A percentile compares a stretch with the other conserved stretches of the same genome.
Evolutionary conservation across 1,284 basidiomycete species (phyloP).

Genomic region (Xerocomus nothofagi): DNA sequence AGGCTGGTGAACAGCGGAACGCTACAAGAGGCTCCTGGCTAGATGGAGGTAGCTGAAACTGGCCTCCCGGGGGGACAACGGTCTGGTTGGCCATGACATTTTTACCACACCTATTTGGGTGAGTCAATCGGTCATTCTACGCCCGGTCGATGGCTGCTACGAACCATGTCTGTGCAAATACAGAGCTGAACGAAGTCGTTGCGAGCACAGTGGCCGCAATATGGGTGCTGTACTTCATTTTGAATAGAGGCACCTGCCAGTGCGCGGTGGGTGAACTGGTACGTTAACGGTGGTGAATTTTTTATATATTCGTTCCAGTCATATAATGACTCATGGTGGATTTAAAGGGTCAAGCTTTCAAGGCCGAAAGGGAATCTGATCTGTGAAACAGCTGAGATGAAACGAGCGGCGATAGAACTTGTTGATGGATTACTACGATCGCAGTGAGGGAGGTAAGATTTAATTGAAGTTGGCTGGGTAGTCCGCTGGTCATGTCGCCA

Average conservation of each 20-base stretch:
- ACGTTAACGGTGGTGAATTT: neutral
- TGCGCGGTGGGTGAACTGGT: too few relatives aligned
- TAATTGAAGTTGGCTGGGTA: too few relatives aligned
- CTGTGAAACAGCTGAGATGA: too few relatives aligned
- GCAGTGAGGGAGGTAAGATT: too few relatives aligned
- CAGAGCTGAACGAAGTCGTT: neutral
- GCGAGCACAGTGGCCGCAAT: conserved; percentile 5
- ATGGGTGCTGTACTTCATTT: conserved; percentile 13
- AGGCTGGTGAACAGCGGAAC: conserved; percentile 64
- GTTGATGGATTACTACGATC: too few relatives aligned
- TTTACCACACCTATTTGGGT: conserved; percentile 58
- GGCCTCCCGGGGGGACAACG: conserved; percentile 55
- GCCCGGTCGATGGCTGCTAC: neutral
- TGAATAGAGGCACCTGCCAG: neutral
- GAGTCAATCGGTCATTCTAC: neutral
- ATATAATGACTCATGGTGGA: too few relatives aligned
- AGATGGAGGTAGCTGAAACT: conserved; percentile 52
- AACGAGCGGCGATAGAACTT: too few relatives aligned
- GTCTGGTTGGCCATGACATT: conserved; percentile 56
- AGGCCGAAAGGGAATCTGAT: too few relatives aligned
- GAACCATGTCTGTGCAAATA: conserved; percentile 30
- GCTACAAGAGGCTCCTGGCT: conserved; percentile 58
- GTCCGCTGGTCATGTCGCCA: too few relatives aligned
- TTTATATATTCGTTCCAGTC: conserved; percentile 2
- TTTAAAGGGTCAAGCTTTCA: too few relatives aligned